These are phyloP conservation scores for Trichoderma sp. DNA, from an alignment of 2,329 filamentous ascomycete species.

Conservation along the genomic window DNA sequence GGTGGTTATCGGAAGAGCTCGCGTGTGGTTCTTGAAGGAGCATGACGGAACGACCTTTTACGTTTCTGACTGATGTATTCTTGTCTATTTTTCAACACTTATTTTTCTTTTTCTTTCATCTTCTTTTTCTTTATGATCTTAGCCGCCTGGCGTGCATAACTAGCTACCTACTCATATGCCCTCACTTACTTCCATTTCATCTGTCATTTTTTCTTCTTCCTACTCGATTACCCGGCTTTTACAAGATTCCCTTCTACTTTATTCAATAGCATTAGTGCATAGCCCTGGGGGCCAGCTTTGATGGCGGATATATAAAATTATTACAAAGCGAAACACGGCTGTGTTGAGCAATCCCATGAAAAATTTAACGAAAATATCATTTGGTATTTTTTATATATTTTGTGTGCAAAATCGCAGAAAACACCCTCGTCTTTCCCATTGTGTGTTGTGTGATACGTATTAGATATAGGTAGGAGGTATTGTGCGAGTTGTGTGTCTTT, in stretches of 20 bases:
- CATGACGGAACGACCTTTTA: conserved; percentile 18
- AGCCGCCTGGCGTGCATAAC: not conserved
- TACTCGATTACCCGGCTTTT: not conserved
- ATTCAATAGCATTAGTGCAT: conserved; percentile 5
- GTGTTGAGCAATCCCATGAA: not conserved
- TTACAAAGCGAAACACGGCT: not conserved
- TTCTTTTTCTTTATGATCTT: not conserved
- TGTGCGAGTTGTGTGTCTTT: conserved; percentile 26
- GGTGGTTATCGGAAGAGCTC: conserved; percentile 53
- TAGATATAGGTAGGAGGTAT: conserved; percentile 24
- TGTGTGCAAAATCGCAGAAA: not conserved
- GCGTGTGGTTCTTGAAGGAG: conserved; percentile 53
- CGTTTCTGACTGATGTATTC: conserved; percentile 11
- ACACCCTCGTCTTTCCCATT: not conserved
- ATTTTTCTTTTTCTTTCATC: not conserved
- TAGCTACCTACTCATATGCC: not conserved
- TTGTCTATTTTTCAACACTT: not conserved
- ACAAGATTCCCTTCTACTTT: not conserved
- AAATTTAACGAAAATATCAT: not conserved
- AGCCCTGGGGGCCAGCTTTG: conserved; percentile 5
- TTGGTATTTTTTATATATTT: conserved; percentile 7
- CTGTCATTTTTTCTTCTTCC: conserved; percentile 1
- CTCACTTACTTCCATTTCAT: not conserved
- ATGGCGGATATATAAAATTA: not conserved
- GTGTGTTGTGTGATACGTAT: not conserved